Conservation (phyloP, 345 rosid genomes). For the Eucalyptus polybractea region DNA sequence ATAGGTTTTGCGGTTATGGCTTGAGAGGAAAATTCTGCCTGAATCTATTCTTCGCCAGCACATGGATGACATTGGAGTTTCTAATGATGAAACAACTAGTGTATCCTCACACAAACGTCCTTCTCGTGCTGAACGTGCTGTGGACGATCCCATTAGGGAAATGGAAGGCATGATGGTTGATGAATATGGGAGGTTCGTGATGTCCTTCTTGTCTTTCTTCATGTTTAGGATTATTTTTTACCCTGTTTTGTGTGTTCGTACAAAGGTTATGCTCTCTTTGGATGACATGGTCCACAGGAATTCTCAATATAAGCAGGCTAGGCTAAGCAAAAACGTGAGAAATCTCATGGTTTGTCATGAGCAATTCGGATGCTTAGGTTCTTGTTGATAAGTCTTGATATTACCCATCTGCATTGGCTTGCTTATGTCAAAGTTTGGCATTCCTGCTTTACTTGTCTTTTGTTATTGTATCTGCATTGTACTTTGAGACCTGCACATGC, state of each 20-base stretch:
- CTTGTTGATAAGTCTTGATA: neutral
- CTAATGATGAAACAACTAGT: conserved; percentile 53
- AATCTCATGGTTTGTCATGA: neutral
- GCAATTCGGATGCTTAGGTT: neutral
- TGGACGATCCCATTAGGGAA: conserved; percentile 91
- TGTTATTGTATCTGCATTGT: neutral
- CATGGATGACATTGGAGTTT: conserved; percentile 75
- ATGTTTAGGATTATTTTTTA: neutral
- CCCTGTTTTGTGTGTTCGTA: neutral
- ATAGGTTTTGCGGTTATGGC: conserved; percentile 89
- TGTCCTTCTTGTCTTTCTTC: neutral
- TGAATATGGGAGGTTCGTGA: conserved; percentile 89
- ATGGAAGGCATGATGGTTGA: conserved; percentile 99
- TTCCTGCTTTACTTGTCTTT: neutral
- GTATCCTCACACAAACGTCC: conserved; percentile 69
- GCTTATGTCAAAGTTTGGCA: neutral
- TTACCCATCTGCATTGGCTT: neutral
- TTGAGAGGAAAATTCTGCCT: conserved; percentile 83
- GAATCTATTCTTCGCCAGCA: conserved; percentile 57
- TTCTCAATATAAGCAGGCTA: neutral
- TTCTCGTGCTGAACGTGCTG: conserved; percentile 82
- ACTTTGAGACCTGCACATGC: neutral
- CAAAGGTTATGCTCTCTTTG: neutral
- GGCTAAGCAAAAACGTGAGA: neutral
- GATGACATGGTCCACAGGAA: neutral